These are phyloP conservation scores for Phascolomyces articulosus DNA, from an alignment of 371 early-diverging fungal species.

Conservation along the genomic window DNA sequence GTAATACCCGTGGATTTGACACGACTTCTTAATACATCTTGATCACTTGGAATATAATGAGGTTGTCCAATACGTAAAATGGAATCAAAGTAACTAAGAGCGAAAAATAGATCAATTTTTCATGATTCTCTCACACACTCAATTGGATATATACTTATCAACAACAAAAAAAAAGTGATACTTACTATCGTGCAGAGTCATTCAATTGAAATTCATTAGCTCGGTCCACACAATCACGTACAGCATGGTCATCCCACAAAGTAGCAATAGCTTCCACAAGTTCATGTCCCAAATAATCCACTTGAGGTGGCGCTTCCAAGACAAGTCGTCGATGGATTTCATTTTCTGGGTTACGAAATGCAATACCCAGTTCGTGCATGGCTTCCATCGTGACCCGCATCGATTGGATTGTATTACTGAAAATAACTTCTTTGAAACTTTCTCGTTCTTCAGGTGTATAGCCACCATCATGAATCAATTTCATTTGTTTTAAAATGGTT, in stretches of 20 bases:
- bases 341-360: conserved; percentile 47
- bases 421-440: conserved; percentile 92
- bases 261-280: conserved; percentile 72
- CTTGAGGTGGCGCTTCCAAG: conserved; percentile 75
- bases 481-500: conserved; percentile 97
- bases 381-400: conserved; percentile 94
- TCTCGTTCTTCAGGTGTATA: conserved; percentile 86
- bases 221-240: conserved; percentile 74
- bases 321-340: conserved; percentile 60
- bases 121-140: too few species aligned
- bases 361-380: conserved; percentile 82
- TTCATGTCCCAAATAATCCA: conserved; percentile 78
- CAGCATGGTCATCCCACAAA: conserved; percentile 84
- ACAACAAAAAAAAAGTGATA: too few species aligned
- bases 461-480: conserved; percentile 92
- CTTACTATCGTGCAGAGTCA: conserved; percentile 83
- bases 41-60: conserved; percentile 81
- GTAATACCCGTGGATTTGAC: conserved; percentile 86
- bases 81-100: conserved; percentile 88
- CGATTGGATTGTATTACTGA: conserved; percentile 91
- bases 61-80: conserved; percentile 82
- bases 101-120: conserved; percentile 29
- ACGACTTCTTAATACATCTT: conserved; percentile 82
- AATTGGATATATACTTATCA: too few species aligned
- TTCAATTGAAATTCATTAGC: conserved; percentile 89